Evolutionary conservation across 495 filamentous ascomycete genomes (phyloP), one percentile per base, ranked within the genome.

Genomic region (Platismatia glauca): DNA sequence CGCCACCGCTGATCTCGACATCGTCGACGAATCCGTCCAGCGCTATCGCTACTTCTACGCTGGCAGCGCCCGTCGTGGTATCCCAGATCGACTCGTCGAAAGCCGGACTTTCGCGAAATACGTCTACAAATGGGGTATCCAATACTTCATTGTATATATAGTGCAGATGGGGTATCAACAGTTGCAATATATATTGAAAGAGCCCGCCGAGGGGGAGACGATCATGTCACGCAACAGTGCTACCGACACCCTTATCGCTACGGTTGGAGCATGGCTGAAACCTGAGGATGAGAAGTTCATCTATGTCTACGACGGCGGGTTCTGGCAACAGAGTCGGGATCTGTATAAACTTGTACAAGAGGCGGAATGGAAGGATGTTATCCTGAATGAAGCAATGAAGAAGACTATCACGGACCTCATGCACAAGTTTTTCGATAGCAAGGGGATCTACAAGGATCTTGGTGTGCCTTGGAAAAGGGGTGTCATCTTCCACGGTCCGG

Each of bases 401-500:
- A 73, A 74, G 44, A 69, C 67, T 0, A 67, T 79, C 31, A 73
- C 69, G 7, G 66, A 70, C 15, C 67, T 75, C 16, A 70, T 72
- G 56, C 67, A 71, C 44, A 76, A 74, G 48, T 78, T 79, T 64
- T 79, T 79, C 61, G 73, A 77, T 50, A 75, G 73, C 60, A 68
- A 74, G 46, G 74, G 73, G 6, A 68, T 73, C 13, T 79, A 78
- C 64, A 67, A 75, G 20, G 72, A 76, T 41, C 69, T 75, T 37
- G 77, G 73, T 7, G 75, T 78, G 15, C 74, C 77, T 2, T 78
- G 77, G 77, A 79, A 79, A 59, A 63, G 74, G 24, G 74, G 74
- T 20, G 70, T 82, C 59, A 81, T 82, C 53, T 71, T 81, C 38
- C 75, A 81, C 64, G 79, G 79, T 34, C 70, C 74, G 1, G 75